A percentile compares a stretch with the other conserved stretches of the same genome.
These are phyloP conservation scores for Fusarium sp. DNA, from an alignment of 2,329 filamentous ascomycete genomes.

Conservation along the genomic window DNA sequence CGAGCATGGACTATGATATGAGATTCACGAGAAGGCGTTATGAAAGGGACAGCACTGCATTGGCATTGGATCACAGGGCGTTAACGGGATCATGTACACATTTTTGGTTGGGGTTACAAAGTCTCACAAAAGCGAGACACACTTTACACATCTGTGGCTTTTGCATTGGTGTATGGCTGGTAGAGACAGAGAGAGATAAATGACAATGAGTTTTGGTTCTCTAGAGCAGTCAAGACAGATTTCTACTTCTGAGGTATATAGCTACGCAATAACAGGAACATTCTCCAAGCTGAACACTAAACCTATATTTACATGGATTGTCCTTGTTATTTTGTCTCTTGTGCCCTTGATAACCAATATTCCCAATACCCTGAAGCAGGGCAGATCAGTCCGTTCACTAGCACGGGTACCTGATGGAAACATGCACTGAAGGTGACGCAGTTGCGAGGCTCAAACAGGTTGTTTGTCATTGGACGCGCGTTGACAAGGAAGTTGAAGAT, in stretches of 20 bases:
- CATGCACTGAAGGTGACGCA: conserved; percentile 24
- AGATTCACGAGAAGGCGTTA: conserved; percentile 11
- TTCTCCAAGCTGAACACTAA: neutral
- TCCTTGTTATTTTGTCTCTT: neutral
- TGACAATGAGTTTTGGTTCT: neutral
- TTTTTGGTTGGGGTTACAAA: conserved; percentile 5
- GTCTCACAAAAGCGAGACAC: conserved; percentile 1
- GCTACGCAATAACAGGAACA: neutral
- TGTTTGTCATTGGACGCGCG: conserved; percentile 34
- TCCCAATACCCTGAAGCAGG: neutral
- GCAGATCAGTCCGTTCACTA: neutral
- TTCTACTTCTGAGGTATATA: neutral
- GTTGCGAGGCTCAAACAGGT: conserved; percentile 25
- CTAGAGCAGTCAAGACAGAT: neutral
- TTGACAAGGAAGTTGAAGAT: conserved; percentile 1
- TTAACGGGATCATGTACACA: conserved; percentile 17
- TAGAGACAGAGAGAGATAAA: conserved; percentile 5
- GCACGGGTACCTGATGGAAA: neutral
- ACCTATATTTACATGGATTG: rapidly evolving
- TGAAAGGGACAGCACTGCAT: conserved; percentile 14
- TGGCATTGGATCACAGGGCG: conserved; percentile 40
- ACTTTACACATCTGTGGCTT: conserved; percentile 3
- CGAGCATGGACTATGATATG: neutral
- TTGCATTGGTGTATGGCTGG: neutral
- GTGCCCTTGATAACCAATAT: neutral